Percentiles rank a stretch among this genome's conserved stretches.
Evolutionary conservation across 192 early-diverging fungal genomes (phyloP).

Genomic region (Kappamyces sp.): DNA sequence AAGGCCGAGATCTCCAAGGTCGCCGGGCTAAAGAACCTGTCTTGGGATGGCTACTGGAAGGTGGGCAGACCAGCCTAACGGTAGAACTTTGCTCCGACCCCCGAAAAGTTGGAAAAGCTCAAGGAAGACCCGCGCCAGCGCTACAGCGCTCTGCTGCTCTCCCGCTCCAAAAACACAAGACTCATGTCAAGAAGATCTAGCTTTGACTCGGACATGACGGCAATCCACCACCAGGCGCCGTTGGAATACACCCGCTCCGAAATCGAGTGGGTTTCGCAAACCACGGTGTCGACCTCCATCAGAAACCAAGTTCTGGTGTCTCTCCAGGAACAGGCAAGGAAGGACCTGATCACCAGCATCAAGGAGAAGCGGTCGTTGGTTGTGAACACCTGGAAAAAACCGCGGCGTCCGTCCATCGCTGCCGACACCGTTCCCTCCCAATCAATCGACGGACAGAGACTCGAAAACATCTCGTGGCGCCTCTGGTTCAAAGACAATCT

Average conservation of each 20-base stretch:
- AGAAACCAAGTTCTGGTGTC: constrained; percentile 36
- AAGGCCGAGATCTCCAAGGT: constrained; percentile 49
- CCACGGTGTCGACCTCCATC: constrained; percentile 12
- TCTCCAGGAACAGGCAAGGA: constrained; percentile 26
- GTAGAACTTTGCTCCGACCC: constrained; percentile 18
- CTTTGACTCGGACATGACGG: not conserved
- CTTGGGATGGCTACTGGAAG: constrained; percentile 57
- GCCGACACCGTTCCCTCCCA: constrained; percentile 28
- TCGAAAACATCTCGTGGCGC: constrained; percentile 43
- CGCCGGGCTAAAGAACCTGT: constrained; percentile 45
- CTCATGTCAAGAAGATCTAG: constrained; percentile 22
- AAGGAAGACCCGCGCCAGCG: constrained; percentile 30
- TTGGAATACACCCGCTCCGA: constrained; percentile 22
- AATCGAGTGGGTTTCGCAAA: not conserved
- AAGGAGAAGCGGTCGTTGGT: constrained; percentile 31
- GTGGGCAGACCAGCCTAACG: constrained; percentile 12
- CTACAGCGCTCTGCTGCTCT: constrained; percentile 35
- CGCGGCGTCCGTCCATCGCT: too few species aligned
- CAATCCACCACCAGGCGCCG: constrained; percentile 15
- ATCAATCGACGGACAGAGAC: constrained; percentile 24
- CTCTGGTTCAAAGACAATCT: constrained; percentile 44
- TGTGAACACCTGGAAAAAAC: constrained; percentile 38
- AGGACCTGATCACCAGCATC: constrained; percentile 29
- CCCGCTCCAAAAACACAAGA: constrained; percentile 20
- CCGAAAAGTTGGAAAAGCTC: constrained; percentile 16